These are phyloP conservation scores for Boletus sp. DNA, from an alignment of 1,284 basidiomycete species.

Conservation along the genomic window DNA sequence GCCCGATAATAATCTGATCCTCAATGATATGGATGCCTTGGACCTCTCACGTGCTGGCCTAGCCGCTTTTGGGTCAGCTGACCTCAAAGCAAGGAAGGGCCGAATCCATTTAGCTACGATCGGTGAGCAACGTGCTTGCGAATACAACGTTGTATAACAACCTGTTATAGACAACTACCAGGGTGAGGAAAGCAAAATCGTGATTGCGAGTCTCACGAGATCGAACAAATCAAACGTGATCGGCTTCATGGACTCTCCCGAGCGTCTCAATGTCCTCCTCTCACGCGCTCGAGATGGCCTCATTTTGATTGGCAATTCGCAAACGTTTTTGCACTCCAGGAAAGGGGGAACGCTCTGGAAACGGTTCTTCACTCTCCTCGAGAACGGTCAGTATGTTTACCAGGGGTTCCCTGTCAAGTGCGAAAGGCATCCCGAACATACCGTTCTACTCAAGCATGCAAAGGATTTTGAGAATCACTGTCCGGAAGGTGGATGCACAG, in stretches of 20 bases:
- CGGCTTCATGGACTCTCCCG: conserved; percentile 64
- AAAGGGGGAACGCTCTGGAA: conserved; percentile 55
- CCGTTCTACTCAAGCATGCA: conserved; percentile 36
- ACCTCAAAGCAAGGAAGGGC: neutral
- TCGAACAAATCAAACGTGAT: conserved; percentile 55
- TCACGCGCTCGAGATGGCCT: conserved; percentile 60
- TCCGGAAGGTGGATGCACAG: conserved; percentile 61
- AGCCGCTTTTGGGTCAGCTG: neutral
- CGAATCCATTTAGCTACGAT: conserved; percentile 57
- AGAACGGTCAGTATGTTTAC: conserved; percentile 45
- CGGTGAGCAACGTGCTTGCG: conserved; percentile 35
- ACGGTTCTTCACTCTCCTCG: conserved; percentile 45
- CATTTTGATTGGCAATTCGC: conserved; percentile 60
- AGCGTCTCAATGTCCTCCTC: conserved; percentile 64
- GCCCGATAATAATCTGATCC: conserved; percentile 52
- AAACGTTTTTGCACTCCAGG: conserved; percentile 52
- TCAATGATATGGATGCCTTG: conserved; percentile 59
- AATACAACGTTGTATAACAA: no score
- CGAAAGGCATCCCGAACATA: conserved; percentile 47
- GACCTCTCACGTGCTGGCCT: conserved; percentile 9
- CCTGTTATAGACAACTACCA: conserved; percentile 56
- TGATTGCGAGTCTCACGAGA: conserved; percentile 57
- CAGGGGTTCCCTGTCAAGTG: conserved; percentile 58
- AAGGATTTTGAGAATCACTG: conserved; percentile 51
- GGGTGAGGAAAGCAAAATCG: conserved; percentile 67